Conservation (phyloP, 345 rosid genomes). For the Rhizophora apiculata region DNA sequence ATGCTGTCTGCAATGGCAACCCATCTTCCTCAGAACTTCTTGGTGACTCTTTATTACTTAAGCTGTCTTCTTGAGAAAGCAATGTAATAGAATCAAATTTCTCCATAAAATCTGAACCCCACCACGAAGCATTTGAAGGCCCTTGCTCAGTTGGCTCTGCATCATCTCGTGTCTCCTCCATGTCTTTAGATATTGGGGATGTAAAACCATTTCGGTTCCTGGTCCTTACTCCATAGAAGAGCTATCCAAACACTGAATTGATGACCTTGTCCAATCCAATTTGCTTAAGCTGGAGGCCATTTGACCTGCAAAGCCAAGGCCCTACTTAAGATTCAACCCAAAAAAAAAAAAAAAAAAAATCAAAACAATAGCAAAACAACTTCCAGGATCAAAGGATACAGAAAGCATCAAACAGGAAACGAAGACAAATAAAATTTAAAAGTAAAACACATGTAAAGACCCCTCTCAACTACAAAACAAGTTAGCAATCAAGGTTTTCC, state of each 20-base stretch:
- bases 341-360: too few species aligned
- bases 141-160: slow-evolving; percentile 64
- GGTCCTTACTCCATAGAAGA: slow-evolving; percentile 60
- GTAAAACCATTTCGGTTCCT: slow-evolving; percentile 58
- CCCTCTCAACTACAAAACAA: too few species aligned
- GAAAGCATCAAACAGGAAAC: background rate
- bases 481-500: background rate
- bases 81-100: slow-evolving; percentile 67
- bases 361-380: background rate
- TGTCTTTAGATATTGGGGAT: slow-evolving; percentile 50
- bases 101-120: slow-evolving; percentile 54
- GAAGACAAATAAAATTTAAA: background rate
- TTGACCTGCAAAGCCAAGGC: slow-evolving; percentile 39
- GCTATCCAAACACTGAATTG: slow-evolving; percentile 26
- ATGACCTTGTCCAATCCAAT: slow-evolving; percentile 30
- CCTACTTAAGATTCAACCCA: background rate
- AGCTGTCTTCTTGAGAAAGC: slow-evolving; percentile 64
- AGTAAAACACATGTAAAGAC: background rate
- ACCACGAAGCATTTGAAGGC: slow-evolving; percentile 66
- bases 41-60: slow-evolving; percentile 53
- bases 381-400: background rate
- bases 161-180: slow-evolving; percentile 82
- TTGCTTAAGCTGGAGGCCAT: slow-evolving; percentile 48
- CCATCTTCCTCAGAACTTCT: slow-evolving; percentile 61
- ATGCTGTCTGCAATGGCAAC: slow-evolving; percentile 61